phyloP scores from a whole-genome alignment of 1,284 basidiomycete genomes.

The Termitomyces sp. region DNA sequence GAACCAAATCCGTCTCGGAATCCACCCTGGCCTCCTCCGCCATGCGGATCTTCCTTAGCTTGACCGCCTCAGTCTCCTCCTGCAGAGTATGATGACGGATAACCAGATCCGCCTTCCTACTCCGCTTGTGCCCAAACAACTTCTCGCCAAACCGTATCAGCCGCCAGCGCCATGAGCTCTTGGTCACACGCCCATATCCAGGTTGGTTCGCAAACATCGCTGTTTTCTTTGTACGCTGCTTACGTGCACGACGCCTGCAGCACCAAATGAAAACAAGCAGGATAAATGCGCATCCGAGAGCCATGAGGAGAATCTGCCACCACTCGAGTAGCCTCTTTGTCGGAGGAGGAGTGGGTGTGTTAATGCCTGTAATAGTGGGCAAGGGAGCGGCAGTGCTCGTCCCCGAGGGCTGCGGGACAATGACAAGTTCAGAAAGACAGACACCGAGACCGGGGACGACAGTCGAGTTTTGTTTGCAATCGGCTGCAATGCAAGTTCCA shows the following conservation, averaged over 20 bases:
- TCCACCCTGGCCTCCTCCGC: conserved; percentile 23
- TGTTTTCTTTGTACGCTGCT: conserved; percentile 45
- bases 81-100: conserved; percentile 2
- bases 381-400: conserved; percentile 43
- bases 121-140: conserved; percentile 45
- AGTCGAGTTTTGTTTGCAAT: conserved; percentile 43
- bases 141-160: conserved; percentile 52
- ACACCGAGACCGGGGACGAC: conserved; percentile 67
- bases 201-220: conserved; percentile 23
- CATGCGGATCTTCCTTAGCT: conserved; percentile 21
- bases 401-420: conserved; percentile 59
- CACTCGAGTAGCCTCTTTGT: conserved; percentile 43
- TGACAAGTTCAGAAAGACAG: conserved; percentile 70
- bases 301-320: conserved; percentile 83
- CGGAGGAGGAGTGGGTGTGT: conserved; percentile 33
- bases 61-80: conserved; percentile 19
- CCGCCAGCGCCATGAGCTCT: conserved; percentile 45
- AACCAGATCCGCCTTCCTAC: conserved; percentile 40
- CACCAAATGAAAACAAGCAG: conserved; percentile 60
- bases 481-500: conserved; percentile 51
- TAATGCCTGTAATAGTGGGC: conserved; percentile 53
- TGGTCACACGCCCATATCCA: conserved; percentile 49
- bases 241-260: conserved; percentile 64
- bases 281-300: conserved; percentile 73
- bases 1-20: conserved; percentile 25